Conservation (phyloP, 495 filamentous ascomycete genomes). For the Talaromyces wortmannii region DNA sequence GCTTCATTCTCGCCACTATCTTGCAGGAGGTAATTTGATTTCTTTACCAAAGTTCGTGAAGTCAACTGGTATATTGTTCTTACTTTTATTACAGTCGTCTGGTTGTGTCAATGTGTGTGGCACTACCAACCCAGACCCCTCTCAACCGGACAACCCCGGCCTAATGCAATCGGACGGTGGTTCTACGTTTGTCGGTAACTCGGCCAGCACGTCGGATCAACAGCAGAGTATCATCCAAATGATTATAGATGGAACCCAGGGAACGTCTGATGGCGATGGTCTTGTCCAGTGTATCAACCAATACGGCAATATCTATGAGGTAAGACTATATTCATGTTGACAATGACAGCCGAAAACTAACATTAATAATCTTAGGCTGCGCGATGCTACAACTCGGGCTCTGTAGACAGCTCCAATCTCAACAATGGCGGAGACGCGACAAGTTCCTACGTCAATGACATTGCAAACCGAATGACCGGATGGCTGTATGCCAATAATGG, state of each 20-base stretch:
- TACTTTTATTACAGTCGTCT: slow-evolving; percentile 14
- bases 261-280: slow-evolving; percentile 21
- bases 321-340: background rate
- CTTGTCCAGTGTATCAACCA: slow-evolving; percentile 23
- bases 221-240: slow-evolving; percentile 23
- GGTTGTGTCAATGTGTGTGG: slow-evolving; percentile 18
- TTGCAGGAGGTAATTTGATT: slow-evolving; percentile 26
- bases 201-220: slow-evolving; percentile 8
- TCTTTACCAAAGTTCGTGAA: too few relatives aligned
- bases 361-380: slow-evolving; percentile 2
- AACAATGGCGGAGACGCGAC: slow-evolving; percentile 22
- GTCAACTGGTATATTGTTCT: too few relatives aligned
- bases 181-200: slow-evolving; percentile 8
- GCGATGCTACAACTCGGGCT: slow-evolving; percentile 29
- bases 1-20: slow-evolving; percentile 30
- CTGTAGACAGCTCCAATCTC: slow-evolving; percentile 19
- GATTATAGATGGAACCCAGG: slow-evolving; percentile 28
- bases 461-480: slow-evolving; percentile 29
- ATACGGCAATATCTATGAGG: slow-evolving; percentile 25
- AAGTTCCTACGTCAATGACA: slow-evolving; percentile 25
- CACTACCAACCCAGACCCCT: slow-evolving; percentile 6
- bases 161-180: slow-evolving; percentile 28
- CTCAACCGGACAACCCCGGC: slow-evolving; percentile 21
- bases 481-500: slow-evolving; percentile 18
- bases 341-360: slow-evolving; percentile 10